Evolutionary conservation across 1,284 basidiomycete genomes (phyloP).

Genomic region (Rhodotorula mucilaginosa): DNA sequence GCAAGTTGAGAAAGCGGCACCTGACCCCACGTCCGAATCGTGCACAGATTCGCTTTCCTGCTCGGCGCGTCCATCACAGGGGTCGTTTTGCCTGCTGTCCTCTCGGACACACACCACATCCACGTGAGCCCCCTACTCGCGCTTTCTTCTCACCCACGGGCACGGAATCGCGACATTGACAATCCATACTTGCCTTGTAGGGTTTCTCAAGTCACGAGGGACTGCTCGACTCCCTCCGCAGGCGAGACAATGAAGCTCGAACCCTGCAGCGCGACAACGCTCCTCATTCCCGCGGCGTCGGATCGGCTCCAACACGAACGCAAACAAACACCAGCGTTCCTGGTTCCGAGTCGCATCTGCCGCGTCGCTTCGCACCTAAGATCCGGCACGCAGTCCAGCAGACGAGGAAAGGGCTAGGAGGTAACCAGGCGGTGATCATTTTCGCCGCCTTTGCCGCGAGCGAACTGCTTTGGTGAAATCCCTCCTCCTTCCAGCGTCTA

Average conservation of each 20-base stretch:
- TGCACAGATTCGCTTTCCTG: slow-evolving; percentile 10
- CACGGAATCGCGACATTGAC: no score
- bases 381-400: background rate
- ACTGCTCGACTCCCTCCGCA: background rate
- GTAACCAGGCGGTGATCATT: background rate
- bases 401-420: background rate
- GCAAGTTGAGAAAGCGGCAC: no score
- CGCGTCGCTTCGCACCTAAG: background rate
- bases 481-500: no score
- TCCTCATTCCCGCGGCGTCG: background rate
- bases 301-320: background rate
- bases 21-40: no score
- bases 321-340: background rate
- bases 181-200: background rate
- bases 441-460: background rate
- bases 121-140: background rate
- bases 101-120: slow-evolving; percentile 13
- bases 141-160: no score
- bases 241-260: background rate
- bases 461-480: background rate
- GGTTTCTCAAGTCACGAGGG: background rate
- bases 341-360: background rate
- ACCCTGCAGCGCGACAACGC: background rate
- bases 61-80: slow-evolving; percentile 2
- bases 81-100: background rate